Conservation (phyloP, 1,284 basidiomycete genomes). For the Cystobasidiaceae sp. region DNA sequence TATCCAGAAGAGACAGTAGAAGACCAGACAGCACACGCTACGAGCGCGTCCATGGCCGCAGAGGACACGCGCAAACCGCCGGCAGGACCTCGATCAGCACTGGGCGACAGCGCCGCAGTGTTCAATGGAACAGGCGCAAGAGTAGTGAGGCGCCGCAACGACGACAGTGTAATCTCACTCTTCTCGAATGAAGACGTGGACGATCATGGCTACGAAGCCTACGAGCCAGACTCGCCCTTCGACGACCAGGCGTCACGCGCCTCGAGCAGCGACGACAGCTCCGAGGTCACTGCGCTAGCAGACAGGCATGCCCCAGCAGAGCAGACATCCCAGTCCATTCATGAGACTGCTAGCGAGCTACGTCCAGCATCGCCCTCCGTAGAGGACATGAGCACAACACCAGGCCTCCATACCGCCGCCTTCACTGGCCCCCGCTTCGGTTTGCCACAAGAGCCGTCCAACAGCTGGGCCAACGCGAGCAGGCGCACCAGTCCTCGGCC, state of each 20-base stretch:
- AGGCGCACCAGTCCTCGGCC: not conserved
- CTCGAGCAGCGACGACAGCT: slow-evolving; percentile 16
- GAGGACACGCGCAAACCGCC: not conserved
- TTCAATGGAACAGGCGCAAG: not conserved
- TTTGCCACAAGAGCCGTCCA: not conserved
- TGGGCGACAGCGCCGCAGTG: not conserved
- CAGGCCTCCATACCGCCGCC: slow-evolving; percentile 23
- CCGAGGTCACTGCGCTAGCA: slow-evolving; percentile 13
- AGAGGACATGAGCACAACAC: slow-evolving; percentile 5
- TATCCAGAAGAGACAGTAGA: too few species aligned
- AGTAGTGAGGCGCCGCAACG: not conserved
- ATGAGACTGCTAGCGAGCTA: not conserved
- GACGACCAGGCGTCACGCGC: too few species aligned
- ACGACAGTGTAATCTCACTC: slow-evolving; percentile 9
- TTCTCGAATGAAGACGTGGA: slow-evolving; percentile 3
- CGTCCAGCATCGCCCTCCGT: not conserved
- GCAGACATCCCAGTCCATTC: not conserved
- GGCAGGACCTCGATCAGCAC: too few species aligned
- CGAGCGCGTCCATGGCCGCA: not conserved
- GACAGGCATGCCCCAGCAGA: not conserved
- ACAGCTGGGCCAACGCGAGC: not conserved
- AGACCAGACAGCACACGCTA: too few species aligned
- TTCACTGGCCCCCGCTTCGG: not conserved
- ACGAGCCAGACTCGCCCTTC: not conserved
- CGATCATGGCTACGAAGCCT: not conserved